Base-by-base conservation (phyloP, 768 basidiomycete species). In the Lentinula detonsa region DNA sequence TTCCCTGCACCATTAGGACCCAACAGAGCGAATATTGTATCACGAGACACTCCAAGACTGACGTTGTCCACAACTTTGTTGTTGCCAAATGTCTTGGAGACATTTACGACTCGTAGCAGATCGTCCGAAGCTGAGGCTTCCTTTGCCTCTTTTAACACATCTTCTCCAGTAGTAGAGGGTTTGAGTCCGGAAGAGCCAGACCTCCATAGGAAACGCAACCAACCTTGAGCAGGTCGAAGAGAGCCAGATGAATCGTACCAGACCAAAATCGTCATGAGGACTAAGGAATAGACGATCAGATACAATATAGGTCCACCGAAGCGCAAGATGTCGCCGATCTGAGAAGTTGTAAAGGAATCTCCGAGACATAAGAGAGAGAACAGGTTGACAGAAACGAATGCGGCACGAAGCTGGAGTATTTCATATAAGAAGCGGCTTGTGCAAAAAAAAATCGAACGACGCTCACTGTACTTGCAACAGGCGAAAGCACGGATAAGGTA, bases 1-100 rank as follows among this genome's bases (percentile, higher is more conserved):
- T 92, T 92, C 0, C 91, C 90, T 8, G 90, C 91, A 6, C 91
- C 91, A 64, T 92, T 93, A 1, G 91, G 91, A 1, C 91, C 91
- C 15, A 93, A 76, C 63, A 92, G 71, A 4, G 86, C 88, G 64
- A 91, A 89, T 16, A 88, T 75, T 52, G 85, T 86, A 50, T 88
- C 80, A 43, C 72, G 73, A 0, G 82, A 72, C 31, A 91, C 85
- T 0, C 85, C 85, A 65, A 91, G 82, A 63, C 82, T 86, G 42
- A 92, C 86, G 65, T 89, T 80, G 65, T 92, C 85, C 0, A 93
- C 88, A 0, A 87, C 90, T 31, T 74, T 78, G 45, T 81, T 79
- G 13, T 71, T 70, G 9, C 74, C 74, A 62, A 83, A 93, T 1
- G 81, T 69, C 70, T 91, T 92, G 9, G 83, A 81, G 16, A 91